Evolutionary conservation across 352 stramenopile genomes (phyloP).

Genomic region (Globisporangium orthogonon): DNA sequence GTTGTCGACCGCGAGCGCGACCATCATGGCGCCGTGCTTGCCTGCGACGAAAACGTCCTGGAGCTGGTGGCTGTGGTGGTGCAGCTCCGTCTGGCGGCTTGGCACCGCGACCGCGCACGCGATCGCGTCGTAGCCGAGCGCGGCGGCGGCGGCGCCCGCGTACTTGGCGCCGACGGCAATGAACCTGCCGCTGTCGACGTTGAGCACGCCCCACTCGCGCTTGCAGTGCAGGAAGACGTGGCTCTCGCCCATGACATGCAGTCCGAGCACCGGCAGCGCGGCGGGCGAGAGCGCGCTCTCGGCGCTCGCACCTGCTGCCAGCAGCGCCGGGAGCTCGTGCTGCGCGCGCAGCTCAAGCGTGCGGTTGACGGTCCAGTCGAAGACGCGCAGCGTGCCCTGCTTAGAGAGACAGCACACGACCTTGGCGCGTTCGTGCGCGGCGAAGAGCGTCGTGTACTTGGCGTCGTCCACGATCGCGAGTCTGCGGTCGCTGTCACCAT

Average conservation of each 20-base stretch:
- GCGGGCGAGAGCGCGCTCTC: constrained; percentile 9
- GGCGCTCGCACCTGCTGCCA: constrained; percentile 1
- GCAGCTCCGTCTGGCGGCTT: constrained; percentile 19
- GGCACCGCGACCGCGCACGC: constrained; percentile 33
- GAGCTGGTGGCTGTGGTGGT: constrained; percentile 23
- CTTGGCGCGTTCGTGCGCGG: constrained; percentile 46
- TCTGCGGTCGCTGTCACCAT: constrained; percentile 13
- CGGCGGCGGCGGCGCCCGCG: constrained; percentile 13
- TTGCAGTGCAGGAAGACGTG: constrained; percentile 59
- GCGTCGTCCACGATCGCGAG: constrained; percentile 46
- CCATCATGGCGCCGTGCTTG: constrained; percentile 41
- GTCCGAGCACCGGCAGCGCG: constrained; percentile 35
- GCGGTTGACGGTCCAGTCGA: constrained; percentile 63
- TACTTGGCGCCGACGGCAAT: constrained; percentile 21
- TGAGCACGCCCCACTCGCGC: constrained; percentile 55
- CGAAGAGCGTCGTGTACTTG: constrained; percentile 48
- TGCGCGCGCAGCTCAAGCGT: constrained; percentile 42
- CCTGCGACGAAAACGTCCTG: constrained; percentile 52
- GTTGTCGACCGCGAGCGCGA: constrained; percentile 29
- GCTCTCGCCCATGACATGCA: constrained; percentile 62
- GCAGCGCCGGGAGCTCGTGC: constrained; percentile 42
- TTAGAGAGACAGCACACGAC: constrained; percentile 53
- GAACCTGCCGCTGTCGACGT: constrained; percentile 53
- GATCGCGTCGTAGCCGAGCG: constrained; percentile 26
- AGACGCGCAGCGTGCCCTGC: constrained; percentile 55